These are phyloP conservation scores for Phytophthora idaei DNA, from an alignment of 352 stramenopile species.

Conservation along the genomic window DNA sequence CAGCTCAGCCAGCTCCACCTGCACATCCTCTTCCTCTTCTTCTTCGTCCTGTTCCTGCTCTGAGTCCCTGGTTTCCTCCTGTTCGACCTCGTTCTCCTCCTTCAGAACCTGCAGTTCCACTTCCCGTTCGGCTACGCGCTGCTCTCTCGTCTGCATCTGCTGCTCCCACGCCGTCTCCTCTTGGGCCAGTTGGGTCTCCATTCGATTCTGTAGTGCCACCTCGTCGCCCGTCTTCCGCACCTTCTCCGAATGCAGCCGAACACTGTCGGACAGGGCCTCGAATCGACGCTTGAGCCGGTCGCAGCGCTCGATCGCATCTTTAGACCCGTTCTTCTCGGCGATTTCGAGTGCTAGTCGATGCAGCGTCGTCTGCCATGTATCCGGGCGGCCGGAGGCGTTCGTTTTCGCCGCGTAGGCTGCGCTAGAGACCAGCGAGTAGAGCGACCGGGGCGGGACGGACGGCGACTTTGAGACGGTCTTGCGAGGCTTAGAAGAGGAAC, in stretches of 20 bases:
- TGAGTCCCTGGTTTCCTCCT: not conserved
- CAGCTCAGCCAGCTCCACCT: slow-evolving; percentile 38
- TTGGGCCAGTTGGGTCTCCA: slow-evolving; percentile 59
- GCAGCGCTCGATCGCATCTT: slow-evolving; percentile 29
- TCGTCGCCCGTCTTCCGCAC: slow-evolving; percentile 41
- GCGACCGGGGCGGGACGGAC: slow-evolving; percentile 28
- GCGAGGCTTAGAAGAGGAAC: slow-evolving; percentile 11
- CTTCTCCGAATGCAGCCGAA: slow-evolving; percentile 44
- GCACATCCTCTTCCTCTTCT: slow-evolving; percentile 24
- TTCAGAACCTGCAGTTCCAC: slow-evolving; percentile 57
- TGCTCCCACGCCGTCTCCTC: slow-evolving; percentile 67
- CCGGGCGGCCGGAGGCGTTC: slow-evolving; percentile 7
- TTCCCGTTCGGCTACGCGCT: slow-evolving; percentile 52
- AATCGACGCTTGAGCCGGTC: slow-evolving; percentile 44
- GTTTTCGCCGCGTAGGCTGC: slow-evolving; percentile 32
- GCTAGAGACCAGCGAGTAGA: slow-evolving; percentile 50
- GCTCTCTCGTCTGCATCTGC: slow-evolving; percentile 58
- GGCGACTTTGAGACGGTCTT: slow-evolving; percentile 4
- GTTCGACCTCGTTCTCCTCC: slow-evolving; percentile 26
- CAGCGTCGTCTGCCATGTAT: slow-evolving; percentile 42
- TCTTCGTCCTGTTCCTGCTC: slow-evolving; percentile 24
- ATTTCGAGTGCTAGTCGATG: slow-evolving; percentile 32
- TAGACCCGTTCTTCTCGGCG: slow-evolving; percentile 11
- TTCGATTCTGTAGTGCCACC: slow-evolving; percentile 53
- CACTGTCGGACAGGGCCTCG: slow-evolving; percentile 47